phyloP scores from a whole-genome alignment of 768 basidiomycete species.

The Trametes punicea region DNA sequence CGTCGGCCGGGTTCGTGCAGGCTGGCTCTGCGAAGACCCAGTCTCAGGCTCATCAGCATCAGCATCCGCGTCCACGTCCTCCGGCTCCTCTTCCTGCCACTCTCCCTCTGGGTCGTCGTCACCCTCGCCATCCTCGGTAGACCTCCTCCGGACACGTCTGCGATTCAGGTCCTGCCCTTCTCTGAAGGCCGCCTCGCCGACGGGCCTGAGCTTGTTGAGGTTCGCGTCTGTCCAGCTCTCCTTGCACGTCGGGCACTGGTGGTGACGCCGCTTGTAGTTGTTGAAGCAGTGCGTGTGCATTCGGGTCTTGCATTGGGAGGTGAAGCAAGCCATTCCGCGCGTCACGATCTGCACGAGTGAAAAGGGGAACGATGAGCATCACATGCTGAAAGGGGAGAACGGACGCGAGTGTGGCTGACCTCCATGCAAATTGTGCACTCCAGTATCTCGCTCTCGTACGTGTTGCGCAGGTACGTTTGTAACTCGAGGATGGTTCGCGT shows the following conservation, averaged over 20 bases:
- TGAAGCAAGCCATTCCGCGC: conserved; percentile 60
- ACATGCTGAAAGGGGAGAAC: conserved; percentile 12
- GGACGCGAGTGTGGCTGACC: conserved; percentile 36
- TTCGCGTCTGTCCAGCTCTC: conserved; percentile 59
- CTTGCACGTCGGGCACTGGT: conserved; percentile 55
- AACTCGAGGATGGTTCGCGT: conserved; percentile 75
- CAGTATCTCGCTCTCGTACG: conserved; percentile 64
- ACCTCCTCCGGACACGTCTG: conserved; percentile 33
- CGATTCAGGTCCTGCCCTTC: conserved; percentile 46
- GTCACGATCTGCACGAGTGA: conserved; percentile 53
- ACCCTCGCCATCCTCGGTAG: conserved; percentile 31
- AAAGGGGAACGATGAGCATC: background rate
- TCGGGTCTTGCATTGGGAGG: conserved; percentile 56
- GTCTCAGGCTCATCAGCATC: conserved; percentile 2
- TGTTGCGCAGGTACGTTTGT: conserved; percentile 64
- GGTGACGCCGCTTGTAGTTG: conserved; percentile 42
- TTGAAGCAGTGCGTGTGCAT: conserved; percentile 66
- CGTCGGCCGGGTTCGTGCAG: conserved; percentile 26
- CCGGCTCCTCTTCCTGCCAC: conserved; percentile 35
- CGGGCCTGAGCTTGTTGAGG: conserved; percentile 43
- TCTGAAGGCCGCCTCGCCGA: conserved; percentile 69
- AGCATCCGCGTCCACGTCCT: conserved; percentile 19
- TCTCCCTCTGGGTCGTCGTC: conserved; percentile 49
- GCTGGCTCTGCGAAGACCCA: conserved; percentile 29
- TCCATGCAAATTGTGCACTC: conserved; percentile 76